Evolutionary conservation across 306 rosid genomes (phyloP).

Genomic region (Astragalus membranaceus): DNA sequence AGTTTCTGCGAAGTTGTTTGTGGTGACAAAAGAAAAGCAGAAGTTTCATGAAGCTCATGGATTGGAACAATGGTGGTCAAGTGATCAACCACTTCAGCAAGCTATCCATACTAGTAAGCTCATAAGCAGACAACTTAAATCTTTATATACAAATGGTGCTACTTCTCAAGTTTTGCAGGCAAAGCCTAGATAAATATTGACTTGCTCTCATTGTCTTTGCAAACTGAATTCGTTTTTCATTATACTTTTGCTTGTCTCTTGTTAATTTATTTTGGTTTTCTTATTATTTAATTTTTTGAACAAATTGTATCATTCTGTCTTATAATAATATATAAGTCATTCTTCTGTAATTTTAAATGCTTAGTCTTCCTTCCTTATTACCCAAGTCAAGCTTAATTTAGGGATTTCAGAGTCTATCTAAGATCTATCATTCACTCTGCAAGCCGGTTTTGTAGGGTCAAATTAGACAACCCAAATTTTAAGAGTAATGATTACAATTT

Average conservation of each 20-base stretch:
- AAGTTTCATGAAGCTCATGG: slow-evolving; percentile 94
- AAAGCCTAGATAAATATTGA: slow-evolving; percentile 23
- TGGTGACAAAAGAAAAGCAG: slow-evolving; percentile 80
- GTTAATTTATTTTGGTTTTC: neutral
- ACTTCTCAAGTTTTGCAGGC: slow-evolving; percentile 39
- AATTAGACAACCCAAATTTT: too few species aligned
- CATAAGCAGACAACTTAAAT: slow-evolving; percentile 75
- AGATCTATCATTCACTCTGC: too few species aligned
- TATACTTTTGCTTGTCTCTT: neutral
- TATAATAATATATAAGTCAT: neutral
- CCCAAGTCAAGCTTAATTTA: too few species aligned
- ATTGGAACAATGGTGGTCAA: slow-evolving; percentile 96
- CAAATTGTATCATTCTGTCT: neutral
- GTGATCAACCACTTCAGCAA: slow-evolving; percentile 64
- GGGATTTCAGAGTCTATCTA: too few species aligned
- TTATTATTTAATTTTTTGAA: neutral
- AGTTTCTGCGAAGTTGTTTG: slow-evolving; percentile 68
- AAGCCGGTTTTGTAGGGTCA: too few species aligned
- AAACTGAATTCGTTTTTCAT: neutral
- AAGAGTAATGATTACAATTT: too few species aligned
- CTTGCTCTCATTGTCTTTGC: neutral
- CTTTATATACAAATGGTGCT: slow-evolving; percentile 41
- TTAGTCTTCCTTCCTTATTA: too few species aligned
- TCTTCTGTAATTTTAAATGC: neutral
- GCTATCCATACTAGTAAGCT: slow-evolving; percentile 77